Percentiles rank a stretch among this genome's conserved stretches.
These are phyloP conservation scores for Saksenaea vasiformis DNA, from an alignment of 371 early-diverging fungal genomes.

Conservation along the genomic window DNA sequence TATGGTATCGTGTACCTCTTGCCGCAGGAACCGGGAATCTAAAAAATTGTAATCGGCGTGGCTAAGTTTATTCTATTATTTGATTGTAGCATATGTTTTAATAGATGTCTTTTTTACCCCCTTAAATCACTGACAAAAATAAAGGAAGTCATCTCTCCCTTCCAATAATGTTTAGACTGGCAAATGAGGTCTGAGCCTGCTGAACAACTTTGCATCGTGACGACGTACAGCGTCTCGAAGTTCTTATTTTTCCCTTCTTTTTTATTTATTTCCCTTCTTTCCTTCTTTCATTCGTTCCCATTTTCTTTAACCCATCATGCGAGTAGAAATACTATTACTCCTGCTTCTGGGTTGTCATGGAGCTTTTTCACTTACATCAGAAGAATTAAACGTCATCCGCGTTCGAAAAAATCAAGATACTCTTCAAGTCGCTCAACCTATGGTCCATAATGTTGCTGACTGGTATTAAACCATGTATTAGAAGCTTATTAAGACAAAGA, in stretches of 20 bases:
- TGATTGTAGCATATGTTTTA: not conserved
- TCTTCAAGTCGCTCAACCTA: not conserved
- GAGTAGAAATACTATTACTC: not conserved
- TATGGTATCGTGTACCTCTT: conserved; percentile 46
- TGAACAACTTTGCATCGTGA: no score
- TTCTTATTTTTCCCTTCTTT: not conserved
- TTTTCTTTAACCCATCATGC: not conserved
- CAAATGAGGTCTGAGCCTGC: no score
- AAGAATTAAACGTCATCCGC: not conserved
- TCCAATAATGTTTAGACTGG: no score
- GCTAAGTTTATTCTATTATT: not conserved
- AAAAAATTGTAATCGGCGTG: not conserved
- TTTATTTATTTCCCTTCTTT: not conserved
- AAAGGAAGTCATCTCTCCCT: no score
- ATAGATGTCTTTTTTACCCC: no score
- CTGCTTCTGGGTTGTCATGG: not conserved
- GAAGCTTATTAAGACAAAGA: not conserved
- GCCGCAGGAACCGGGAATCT: conserved; percentile 28
- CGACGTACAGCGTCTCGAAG: not conserved
- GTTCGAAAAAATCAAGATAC: conserved; percentile 2
- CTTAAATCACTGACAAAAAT: no score
- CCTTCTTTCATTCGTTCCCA: not conserved
- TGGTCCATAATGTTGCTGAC: not conserved
- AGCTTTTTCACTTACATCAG: not conserved
- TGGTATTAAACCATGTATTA: not conserved